Evolutionary conservation across 306 rosid species (phyloP), one percentile per base, ranked within the genome.

Genomic region (Neltuma alba): DNA sequence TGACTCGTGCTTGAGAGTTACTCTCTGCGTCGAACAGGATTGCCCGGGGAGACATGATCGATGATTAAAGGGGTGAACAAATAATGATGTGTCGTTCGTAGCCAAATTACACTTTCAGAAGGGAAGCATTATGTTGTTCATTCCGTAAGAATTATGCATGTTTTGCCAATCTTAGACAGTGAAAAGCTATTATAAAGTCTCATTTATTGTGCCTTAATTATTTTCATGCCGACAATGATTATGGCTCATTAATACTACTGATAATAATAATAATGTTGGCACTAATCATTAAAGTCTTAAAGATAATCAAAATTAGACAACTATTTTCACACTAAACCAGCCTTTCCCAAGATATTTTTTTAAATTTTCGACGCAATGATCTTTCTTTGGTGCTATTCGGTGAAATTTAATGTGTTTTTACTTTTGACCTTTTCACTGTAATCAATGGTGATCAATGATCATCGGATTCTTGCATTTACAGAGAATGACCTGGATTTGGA

Each of bases 271-370:
- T 34, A 2, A 48, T 20, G 11, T 82, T 55, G 70, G n/a, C 31
- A 31, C 70, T 66, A 79, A 79, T 82, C 48, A 78, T 81, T 74
- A 79, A 69, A 13, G 64, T 68, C 50, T 18, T 50, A 31, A 2
- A 11, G 62, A 4, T 72, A 21, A 65, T 47, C 61, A 9, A 70
- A 60, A 5, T 40, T 11, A 58, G 38, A 74, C 67, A 9, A 6
- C 27, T 6, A 5, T 82, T 18, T 60, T 27, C 8, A 6, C 66
- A 58, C 66, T 60, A 28, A 60, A 13, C 37, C 34, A 15, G n/a
- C 25, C 70, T 33, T 63, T 33, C 3, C 0, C 70, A 7, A 16
- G 7, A n/a, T 14, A 6, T 62, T 14, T 18, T 9, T 20, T 3
- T 64, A 5, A 6, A 2, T 14, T 5, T 2, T 61, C 9, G 14